phyloP scores from a whole-genome alignment of 306 rosid species.

The Fragaria vesca region DNA sequence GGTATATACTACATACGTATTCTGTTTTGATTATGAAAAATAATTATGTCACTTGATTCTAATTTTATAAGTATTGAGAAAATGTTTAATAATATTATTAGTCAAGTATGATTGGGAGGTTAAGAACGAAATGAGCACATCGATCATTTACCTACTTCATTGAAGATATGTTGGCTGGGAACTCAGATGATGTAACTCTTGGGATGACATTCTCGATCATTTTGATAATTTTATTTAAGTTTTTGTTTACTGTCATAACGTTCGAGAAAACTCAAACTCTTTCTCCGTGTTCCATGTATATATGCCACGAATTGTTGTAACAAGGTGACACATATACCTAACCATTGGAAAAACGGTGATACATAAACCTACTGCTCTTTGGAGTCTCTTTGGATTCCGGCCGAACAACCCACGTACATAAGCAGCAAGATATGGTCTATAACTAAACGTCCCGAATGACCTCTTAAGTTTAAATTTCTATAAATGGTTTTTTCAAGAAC shows the following conservation, averaged over 20 bases:
- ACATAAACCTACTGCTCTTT: background rate
- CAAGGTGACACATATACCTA: background rate
- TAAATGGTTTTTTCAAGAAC: no score
- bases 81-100: no score
- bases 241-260: no score
- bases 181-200: background rate
- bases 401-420: background rate
- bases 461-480: no score
- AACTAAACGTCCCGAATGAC: background rate
- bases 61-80: no score
- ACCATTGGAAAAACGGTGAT: background rate
- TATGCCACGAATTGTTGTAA: background rate
- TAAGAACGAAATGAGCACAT: background rate
- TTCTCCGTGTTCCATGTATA: background rate
- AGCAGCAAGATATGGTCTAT: background rate
- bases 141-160: background rate
- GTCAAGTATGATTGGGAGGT: background rate
- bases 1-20: background rate
- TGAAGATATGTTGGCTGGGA: background rate
- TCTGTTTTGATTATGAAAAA: background rate
- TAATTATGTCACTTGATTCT: background rate
- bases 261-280: background rate
- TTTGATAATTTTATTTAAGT: background rate
- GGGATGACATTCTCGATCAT: background rate
- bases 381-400: background rate